Conservation (phyloP, 2,329 filamentous ascomycete species). For the Ascochyta lentis region DNA sequence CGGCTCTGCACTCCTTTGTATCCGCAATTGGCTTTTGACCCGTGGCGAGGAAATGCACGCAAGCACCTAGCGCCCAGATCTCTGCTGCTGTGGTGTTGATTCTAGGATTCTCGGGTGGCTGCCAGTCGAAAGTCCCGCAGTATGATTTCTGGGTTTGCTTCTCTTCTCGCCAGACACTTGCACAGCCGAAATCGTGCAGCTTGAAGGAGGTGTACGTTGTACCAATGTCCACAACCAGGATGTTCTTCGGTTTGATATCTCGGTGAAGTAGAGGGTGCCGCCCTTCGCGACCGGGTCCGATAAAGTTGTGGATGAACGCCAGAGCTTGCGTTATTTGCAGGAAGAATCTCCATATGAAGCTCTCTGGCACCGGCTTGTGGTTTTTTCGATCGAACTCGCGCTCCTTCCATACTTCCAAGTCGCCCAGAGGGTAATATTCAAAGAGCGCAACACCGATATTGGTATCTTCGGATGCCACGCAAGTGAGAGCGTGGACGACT, state of each 20-base stretch:
- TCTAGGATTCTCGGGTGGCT: constrained; percentile 39
- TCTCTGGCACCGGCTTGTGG: constrained; percentile 32
- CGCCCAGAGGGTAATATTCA: constrained; percentile 29
- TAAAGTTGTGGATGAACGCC: constrained; percentile 32
- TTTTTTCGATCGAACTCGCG: constrained; percentile 21
- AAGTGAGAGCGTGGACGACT: constrained; percentile 23
- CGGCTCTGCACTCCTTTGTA: background rate
- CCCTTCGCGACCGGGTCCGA: constrained; percentile 12
- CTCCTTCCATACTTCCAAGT: constrained; percentile 29
- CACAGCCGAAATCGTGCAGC: constrained; percentile 35
- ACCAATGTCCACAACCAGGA: constrained; percentile 32
- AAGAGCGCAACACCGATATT: constrained; percentile 26
- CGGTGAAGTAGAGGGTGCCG: constrained; percentile 21
- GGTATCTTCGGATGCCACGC: constrained; percentile 10
- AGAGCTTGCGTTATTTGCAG: constrained; percentile 39
- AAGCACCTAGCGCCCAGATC: constrained; percentile 42
- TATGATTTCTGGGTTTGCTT: constrained; percentile 1
- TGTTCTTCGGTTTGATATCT: constrained; percentile 42
- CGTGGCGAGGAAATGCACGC: constrained; percentile 38
- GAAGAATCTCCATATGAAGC: constrained; percentile 38
- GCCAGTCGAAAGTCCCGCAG: constrained; percentile 34
- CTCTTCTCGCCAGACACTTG: constrained; percentile 4
- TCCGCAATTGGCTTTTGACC: constrained; percentile 26
- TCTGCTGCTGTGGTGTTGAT: constrained; percentile 39
- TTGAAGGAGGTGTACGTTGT: constrained; percentile 37